phyloP scores from a whole-genome alignment of 768 basidiomycete genomes.

The Kwoniella sp. region DNA sequence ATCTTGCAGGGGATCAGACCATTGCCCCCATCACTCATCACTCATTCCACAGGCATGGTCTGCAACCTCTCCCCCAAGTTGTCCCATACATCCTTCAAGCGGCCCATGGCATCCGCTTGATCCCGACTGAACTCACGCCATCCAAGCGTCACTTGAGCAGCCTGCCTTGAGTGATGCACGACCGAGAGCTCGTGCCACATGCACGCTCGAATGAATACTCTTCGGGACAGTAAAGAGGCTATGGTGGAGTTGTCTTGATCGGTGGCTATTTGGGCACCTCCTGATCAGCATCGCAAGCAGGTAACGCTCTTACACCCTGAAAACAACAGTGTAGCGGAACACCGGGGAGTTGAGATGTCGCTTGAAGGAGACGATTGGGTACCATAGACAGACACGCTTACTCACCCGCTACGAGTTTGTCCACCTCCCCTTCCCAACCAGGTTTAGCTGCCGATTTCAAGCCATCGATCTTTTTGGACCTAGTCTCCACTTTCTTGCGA shows the following conservation, averaged over 20 bases:
- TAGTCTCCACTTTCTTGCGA: slow-evolving; percentile 79
- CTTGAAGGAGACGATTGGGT: background rate
- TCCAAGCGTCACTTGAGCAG: slow-evolving; percentile 72
- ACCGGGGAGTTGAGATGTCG: background rate
- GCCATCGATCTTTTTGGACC: slow-evolving; percentile 73
- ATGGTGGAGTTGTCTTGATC: slow-evolving; percentile 87
- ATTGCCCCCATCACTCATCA: no score
- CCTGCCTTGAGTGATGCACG: slow-evolving; percentile 86
- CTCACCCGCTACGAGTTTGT: slow-evolving; percentile 63
- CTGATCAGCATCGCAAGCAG: slow-evolving; percentile 1
- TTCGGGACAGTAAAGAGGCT: slow-evolving; percentile 69
- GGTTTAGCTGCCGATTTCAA: slow-evolving; percentile 73
- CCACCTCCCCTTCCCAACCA: slow-evolving; percentile 83
- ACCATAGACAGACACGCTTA: no score
- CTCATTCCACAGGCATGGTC: slow-evolving; percentile 81
- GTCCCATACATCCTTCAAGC: slow-evolving; percentile 71
- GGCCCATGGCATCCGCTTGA: slow-evolving; percentile 70
- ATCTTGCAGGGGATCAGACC: no score
- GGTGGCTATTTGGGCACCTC: slow-evolving; percentile 58
- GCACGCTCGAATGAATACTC: slow-evolving; percentile 85
- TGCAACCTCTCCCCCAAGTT: slow-evolving; percentile 71
- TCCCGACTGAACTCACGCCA: slow-evolving; percentile 74
- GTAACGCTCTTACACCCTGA: no score
- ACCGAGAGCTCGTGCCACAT: slow-evolving; percentile 97
- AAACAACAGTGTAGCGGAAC: no score